A percentile compares a stretch with the other conserved stretches of the same genome.
phyloP scores from a whole-genome alignment of 306 rosid species.

The Mimosa bimucronata region DNA sequence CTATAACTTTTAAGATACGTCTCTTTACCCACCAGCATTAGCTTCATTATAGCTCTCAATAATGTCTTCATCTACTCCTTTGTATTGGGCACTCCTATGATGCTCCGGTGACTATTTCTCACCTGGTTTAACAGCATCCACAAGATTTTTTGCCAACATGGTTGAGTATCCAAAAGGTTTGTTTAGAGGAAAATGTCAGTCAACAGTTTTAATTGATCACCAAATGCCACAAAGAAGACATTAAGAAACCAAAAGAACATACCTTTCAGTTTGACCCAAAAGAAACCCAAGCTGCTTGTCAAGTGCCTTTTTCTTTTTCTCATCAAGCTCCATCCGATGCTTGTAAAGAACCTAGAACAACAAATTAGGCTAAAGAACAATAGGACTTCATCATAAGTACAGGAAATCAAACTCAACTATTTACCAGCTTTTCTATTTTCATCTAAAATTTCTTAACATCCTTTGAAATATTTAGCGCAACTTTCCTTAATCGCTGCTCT shows the following conservation, averaged over 20 bases:
- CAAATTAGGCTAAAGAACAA: conserved; percentile 25
- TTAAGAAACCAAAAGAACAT: conserved; percentile 13
- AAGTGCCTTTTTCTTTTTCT: conserved; percentile 90
- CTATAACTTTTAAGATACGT: conserved; percentile 31
- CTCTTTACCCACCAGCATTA: conserved; percentile 64
- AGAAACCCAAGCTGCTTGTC: conserved; percentile 99
- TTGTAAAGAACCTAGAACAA: conserved; percentile 87
- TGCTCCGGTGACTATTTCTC: conserved; percentile 52
- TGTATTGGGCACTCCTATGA: conserved; percentile 42
- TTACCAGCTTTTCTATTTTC: conserved; percentile 95
- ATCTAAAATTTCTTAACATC: conserved; percentile 98
- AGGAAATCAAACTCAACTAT: not conserved
- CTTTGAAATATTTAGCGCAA: conserved; percentile 92
- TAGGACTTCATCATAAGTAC: conserved; percentile 21
- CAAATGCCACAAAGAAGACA: conserved; percentile 24
- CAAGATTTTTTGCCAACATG: conserved; percentile 97
- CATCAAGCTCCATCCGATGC: conserved; percentile 95
- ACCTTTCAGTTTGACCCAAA: conserved; percentile 99
- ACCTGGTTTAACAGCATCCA: conserved; percentile 65
- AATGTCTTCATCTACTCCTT: conserved; percentile 47
- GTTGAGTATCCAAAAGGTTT: conserved; percentile 81
- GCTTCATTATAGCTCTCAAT: conserved; percentile 49
- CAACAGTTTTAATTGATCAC: conserved; percentile 27
- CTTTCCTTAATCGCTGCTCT: conserved; percentile 88
- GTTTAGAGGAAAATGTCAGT: conserved; percentile 25